Base-by-base conservation (phyloP, 345 rosid species). In the Ailanthus altissimus region DNA sequence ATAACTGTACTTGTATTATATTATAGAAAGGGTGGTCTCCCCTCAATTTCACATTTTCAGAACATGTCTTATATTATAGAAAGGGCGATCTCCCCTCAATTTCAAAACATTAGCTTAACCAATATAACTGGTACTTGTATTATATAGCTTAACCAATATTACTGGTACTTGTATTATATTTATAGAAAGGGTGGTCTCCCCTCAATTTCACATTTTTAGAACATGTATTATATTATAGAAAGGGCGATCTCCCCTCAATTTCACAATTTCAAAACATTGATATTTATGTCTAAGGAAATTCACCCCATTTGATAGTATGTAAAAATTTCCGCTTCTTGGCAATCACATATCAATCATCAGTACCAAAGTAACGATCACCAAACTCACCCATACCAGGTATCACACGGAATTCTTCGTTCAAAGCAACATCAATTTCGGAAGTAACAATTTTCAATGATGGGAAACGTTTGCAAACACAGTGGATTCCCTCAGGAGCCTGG, bases 371-470 rank as follows among this genome's bases (percentile, higher is more conserved):
- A 12, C 97, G 94, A 82, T 97, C 97, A 0, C 99, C 99, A 72
- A 91, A 97, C 89, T 97, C 98, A 28, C 97, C 99, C 95, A 97
- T 76, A 25, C 99, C 99, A 12, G 99, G 99, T 82, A 97, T 88
- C 43, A 96, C 98, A 10, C 97, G 92, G 80, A 83, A 97, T 75
- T 94, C 99, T 76, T 92, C 90, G 62, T 97, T 94, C 74, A 94
- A 79, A 12, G 93, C 83, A 80, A 74, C 93, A 66, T 97, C 98
- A 61, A 97, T 97, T 85, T 97, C 99, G 2, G 98, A 97, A 25
- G 99, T 97, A 47, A 97, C 97, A 13, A 97, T 92, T 83, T 97
- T 94, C 88, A 97, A 81, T 69, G 84, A 76, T 28, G 98, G 99
- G 80, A 89, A 94, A 47, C 96, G 83, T 77, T 89, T 90, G 85